phyloP scores from a whole-genome alignment of 768 basidiomycete genomes.

The Pleurotus tuoliensis region DNA sequence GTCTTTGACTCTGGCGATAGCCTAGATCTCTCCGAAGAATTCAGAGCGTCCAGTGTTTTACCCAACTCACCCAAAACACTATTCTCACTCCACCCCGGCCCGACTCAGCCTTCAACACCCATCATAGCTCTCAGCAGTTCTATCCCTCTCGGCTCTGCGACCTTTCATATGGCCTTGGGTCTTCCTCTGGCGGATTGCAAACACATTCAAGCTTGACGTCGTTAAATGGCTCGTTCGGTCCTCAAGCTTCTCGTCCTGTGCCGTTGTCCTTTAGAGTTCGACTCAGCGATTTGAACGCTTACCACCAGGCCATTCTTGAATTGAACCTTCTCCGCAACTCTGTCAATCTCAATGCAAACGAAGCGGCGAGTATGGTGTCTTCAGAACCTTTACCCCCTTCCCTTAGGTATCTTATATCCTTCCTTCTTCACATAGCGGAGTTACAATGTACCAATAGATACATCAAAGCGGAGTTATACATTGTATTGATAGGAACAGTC shows the following conservation, averaged over 20 bases:
- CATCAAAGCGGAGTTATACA: too few species aligned
- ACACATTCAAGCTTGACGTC: not conserved
- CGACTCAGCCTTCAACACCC: not conserved
- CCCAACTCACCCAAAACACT: not conserved
- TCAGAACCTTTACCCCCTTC: too few species aligned
- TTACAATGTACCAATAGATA: too few species aligned
- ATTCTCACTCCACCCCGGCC: not conserved
- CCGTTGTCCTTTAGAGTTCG: constrained; percentile 1
- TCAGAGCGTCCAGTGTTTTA: not conserved
- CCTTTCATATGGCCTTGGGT: not conserved
- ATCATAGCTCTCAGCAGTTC: not conserved
- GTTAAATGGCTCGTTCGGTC: not conserved
- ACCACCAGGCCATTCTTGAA: not conserved
- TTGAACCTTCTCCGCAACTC: constrained; percentile 1
- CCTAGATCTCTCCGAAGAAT: constrained; percentile 3
- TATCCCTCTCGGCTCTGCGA: not conserved
- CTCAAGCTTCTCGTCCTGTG: not conserved
- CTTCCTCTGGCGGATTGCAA: constrained; percentile 2
- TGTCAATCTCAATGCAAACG: not conserved
- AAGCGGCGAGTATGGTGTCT: not conserved
- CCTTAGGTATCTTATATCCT: too few species aligned
- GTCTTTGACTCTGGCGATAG: not conserved
- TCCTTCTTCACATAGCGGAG: too few species aligned
- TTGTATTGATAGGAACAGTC: too few species aligned
- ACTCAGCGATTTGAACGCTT: constrained; percentile 3